A percentile compares a stretch with the other conserved stretches of the same genome.
Conservation (phyloP, 2,329 filamentous ascomycete genomes). For the Botryosphaeria dothidea region DNA sequence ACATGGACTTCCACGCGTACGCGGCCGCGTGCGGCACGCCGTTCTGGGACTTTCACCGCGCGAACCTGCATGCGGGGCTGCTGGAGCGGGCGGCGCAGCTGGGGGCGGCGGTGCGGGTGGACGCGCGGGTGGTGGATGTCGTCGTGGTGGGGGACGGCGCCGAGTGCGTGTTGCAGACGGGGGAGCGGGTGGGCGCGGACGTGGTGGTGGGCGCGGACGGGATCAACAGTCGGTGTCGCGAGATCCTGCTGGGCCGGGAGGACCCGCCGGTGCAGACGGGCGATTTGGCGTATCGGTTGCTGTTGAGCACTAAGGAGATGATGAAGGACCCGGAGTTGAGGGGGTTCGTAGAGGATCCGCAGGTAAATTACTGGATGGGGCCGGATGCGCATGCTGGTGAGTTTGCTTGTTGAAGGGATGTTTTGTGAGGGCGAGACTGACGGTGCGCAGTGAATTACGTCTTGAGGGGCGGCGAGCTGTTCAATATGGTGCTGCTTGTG, state of each 20-base stretch:
- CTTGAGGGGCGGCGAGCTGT: constrained; percentile 48
- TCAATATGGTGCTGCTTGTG: constrained; percentile 55
- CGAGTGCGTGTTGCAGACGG: constrained; percentile 41
- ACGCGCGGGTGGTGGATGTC: constrained; percentile 47
- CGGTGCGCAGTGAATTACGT: constrained; percentile 49
- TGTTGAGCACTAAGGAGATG: constrained; percentile 49
- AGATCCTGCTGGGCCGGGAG: constrained; percentile 45
- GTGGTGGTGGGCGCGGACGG: constrained; percentile 53
- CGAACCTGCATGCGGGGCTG: constrained; percentile 52
- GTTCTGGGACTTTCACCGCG: constrained; percentile 59
- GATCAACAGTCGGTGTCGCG: constrained; percentile 47
- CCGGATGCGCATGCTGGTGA: constrained; percentile 51
- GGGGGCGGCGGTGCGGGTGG: constrained; percentile 49
- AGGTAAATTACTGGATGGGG: constrained; percentile 56
- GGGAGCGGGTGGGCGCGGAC: constrained; percentile 33
- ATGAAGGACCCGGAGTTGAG: constrained; percentile 48
- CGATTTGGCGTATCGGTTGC: constrained; percentile 53
- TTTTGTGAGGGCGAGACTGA: neutral
- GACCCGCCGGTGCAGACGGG: constrained; percentile 53
- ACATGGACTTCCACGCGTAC: constrained; percentile 50
- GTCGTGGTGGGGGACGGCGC: constrained; percentile 37
- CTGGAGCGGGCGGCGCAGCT: constrained; percentile 50
- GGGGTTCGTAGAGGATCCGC: constrained; percentile 47
- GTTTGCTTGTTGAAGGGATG: neutral
- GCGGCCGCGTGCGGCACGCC: constrained; percentile 43